A percentile compares a stretch with the other conserved stretches of the same genome.
Evolutionary conservation across 768 basidiomycete genomes (phyloP).

Genomic region (Amanita thiersii): DNA sequence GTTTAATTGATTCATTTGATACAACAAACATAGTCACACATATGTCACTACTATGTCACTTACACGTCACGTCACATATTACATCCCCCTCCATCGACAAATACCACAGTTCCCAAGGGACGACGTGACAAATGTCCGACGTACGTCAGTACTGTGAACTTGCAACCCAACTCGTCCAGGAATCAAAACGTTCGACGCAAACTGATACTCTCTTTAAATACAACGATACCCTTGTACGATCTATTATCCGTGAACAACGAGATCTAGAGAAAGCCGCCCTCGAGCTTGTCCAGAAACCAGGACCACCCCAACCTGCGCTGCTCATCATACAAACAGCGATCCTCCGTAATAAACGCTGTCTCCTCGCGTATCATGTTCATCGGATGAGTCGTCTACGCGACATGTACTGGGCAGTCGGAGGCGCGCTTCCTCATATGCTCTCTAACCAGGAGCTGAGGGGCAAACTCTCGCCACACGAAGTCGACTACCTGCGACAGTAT

Average conservation of each 20-base stretch:
- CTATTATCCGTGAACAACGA: conserved; percentile 85
- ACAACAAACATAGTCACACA: no score
- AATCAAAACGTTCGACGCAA: conserved; percentile 78
- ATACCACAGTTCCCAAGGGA: not conserved
- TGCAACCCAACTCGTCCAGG: conserved; percentile 79
- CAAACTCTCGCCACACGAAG: conserved; percentile 71
- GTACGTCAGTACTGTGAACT: conserved; percentile 75
- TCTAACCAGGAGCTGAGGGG: conserved; percentile 56
- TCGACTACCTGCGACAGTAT: conserved; percentile 21
- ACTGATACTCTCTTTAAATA: conserved; percentile 86
- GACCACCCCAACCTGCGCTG: conserved; percentile 49
- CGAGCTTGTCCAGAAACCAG: conserved; percentile 28
- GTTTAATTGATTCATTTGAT: no score
- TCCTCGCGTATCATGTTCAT: conserved; percentile 89
- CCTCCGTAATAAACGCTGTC: conserved; percentile 89
- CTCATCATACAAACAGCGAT: conserved; percentile 87
- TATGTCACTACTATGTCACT: not conserved
- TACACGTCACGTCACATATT: not conserved
- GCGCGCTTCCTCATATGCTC: conserved; percentile 79
- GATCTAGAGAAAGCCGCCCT: conserved; percentile 61
- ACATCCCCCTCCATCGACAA: not conserved
- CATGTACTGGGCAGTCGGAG: conserved; percentile 86
- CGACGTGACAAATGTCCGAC: conserved; percentile 32
- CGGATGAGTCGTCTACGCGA: conserved; percentile 77
- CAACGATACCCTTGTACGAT: conserved; percentile 81